Base-by-base conservation (phyloP, 1,284 basidiomycete genomes). In the Sporisorium exsertum region DNA sequence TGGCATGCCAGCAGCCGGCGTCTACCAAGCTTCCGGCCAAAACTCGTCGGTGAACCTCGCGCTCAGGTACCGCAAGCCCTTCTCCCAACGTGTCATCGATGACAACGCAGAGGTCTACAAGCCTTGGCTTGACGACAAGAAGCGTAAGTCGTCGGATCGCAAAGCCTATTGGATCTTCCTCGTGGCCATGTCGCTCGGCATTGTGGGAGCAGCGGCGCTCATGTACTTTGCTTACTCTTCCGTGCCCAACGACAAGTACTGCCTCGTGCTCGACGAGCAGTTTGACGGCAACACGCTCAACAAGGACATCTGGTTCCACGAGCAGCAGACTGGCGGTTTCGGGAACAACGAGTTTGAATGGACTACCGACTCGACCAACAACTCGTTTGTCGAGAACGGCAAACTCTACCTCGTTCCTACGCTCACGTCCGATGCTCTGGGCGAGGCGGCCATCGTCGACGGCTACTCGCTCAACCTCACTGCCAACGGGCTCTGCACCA, bases 281-380 rank as follows among this genome's bases (percentile, higher is more conserved):
- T 95, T 94, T 80, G 88, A 89, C 13, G 88, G 88, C 47, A 86
- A 90, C 27, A 90, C 93, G 73, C 90, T 88, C 90, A 65, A 85
- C 73, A 87, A 87, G 59, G 89, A 88, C 55, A 90, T 89, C 32
- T 95, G 93, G 90, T 88, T 89, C 73, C 89, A 90, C 42, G 93
- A 95, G 83, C 89, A 93, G n/a, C 90, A 93, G 76, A 89, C 94
- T 86, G 91, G 92, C 65, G 94, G 94, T 1, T 95, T 92, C 83
- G 93, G 93, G 86, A 93, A 94, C 77, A 91, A 91, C 42, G 90
- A 94, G 82, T 95, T 95, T 78, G 91, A 94, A 80, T 94, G 94
- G 93, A 91, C 93, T 3, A 94, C 94, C 2, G 87, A 87, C 20
- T 91, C 90, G 3, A 79, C 88, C 45, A 92, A 92, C 84, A 95